Conservation (phyloP, 2,329 filamentous ascomycete genomes). For the Aspergillus melleus region DNA sequence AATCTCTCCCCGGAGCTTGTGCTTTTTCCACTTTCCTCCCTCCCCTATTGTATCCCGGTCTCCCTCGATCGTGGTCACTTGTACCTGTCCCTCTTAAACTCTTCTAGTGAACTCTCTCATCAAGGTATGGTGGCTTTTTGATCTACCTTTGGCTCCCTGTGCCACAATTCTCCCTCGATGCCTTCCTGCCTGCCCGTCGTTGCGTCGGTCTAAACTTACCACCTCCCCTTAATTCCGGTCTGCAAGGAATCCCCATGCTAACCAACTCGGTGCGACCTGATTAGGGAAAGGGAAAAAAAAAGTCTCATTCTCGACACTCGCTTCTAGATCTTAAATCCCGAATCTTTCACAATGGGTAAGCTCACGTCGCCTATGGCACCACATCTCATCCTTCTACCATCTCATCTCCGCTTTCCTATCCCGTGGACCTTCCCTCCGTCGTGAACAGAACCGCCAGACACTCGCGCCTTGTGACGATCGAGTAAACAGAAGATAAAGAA, state of each 20-base stretch:
- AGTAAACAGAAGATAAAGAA: background rate
- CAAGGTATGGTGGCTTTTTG: slow-evolving; percentile 15
- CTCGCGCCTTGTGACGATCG: slow-evolving; percentile 10
- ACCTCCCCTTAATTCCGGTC: slow-evolving; percentile 14
- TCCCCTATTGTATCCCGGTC: slow-evolving; percentile 5
- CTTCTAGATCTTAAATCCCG: slow-evolving; percentile 21
- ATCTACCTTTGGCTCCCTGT: slow-evolving; percentile 5
- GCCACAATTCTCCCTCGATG: slow-evolving; percentile 11
- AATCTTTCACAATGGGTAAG: slow-evolving; percentile 42
- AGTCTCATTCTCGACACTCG: slow-evolving; percentile 23
- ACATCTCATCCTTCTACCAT: slow-evolving; percentile 11
- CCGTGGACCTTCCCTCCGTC: background rate
- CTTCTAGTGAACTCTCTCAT: background rate
- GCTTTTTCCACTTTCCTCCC: slow-evolving; percentile 3
- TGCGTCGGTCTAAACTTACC: slow-evolving; percentile 1
- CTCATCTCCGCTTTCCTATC: slow-evolving; percentile 4
- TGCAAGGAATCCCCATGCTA: slow-evolving; percentile 22
- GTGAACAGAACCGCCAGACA: background rate
- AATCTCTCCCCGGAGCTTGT: slow-evolving; percentile 5
- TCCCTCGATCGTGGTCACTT: slow-evolving; percentile 12
- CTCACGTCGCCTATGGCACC: slow-evolving; percentile 17
- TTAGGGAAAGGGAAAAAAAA: slow-evolving; percentile 28
- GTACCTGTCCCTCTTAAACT: slow-evolving; percentile 1
- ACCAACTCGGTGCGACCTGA: slow-evolving; percentile 21
- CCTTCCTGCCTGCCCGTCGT: slow-evolving; percentile 3